Conservation (phyloP, 805 yeast genomes). For the Zygoascus ofunaensis region DNA sequence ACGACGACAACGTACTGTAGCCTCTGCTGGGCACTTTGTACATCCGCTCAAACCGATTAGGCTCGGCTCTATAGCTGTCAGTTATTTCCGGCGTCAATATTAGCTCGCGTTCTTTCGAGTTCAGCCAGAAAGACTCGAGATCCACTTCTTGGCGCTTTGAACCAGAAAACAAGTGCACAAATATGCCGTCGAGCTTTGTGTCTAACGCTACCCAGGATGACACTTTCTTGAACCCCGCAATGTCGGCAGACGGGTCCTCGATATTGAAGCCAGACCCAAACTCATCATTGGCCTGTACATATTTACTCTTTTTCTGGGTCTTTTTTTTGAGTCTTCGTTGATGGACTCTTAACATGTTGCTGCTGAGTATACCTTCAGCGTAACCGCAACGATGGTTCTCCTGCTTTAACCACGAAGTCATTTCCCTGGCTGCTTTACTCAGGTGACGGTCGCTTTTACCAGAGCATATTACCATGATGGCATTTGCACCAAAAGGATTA, state of each 20-base stretch:
- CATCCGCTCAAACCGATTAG: constrained; percentile 6
- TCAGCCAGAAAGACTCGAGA: constrained; percentile 57
- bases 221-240: constrained; percentile 1
- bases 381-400: constrained; percentile 37
- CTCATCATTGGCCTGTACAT: constrained; percentile 36
- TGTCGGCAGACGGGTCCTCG: constrained; percentile 5
- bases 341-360: constrained; percentile 43
- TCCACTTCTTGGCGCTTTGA: constrained; percentile 60
- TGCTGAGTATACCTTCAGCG: constrained; percentile 64
- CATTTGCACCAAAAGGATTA: constrained; percentile 30
- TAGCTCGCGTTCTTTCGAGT: constrained; percentile 2
- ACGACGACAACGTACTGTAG: neutral
- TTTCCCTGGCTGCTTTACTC: constrained; percentile 54
- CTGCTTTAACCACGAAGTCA: constrained; percentile 51
- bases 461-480: constrained; percentile 53
- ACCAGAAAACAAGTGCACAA: constrained; percentile 63
- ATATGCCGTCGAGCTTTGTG: constrained; percentile 51
- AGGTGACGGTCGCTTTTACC: constrained; percentile 74
- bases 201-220: constrained; percentile 84
- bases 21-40: constrained; percentile 4
- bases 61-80: neutral
- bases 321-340: constrained; percentile 45
- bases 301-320: constrained; percentile 39
- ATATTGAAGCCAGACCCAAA: constrained; percentile 26
- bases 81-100: neutral